A percentile compares a stretch with the other conserved stretches of the same genome.
These are phyloP conservation scores for Globisporangium irregulare DNA, from an alignment of 352 stramenopile species.

Conservation along the genomic window DNA sequence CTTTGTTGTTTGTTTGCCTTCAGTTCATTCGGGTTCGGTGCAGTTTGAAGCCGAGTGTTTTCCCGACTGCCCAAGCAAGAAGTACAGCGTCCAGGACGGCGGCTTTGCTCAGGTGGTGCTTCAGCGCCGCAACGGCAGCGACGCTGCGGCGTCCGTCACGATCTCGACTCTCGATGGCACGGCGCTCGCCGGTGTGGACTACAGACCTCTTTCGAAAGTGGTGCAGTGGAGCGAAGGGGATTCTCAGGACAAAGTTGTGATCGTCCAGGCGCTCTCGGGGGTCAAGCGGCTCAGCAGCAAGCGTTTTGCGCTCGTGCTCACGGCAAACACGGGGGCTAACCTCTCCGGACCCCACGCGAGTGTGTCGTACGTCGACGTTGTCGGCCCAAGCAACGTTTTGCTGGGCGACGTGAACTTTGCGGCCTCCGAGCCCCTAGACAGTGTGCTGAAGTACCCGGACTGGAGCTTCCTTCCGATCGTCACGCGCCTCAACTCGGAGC, in stretches of 20 bases:
- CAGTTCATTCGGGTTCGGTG: slow-evolving; percentile 37
- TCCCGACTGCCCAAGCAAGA: slow-evolving; percentile 42
- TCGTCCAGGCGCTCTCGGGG: slow-evolving; percentile 38
- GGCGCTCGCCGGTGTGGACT: slow-evolving; percentile 48
- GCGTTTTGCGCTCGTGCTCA: slow-evolving; percentile 41
- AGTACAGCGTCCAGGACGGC: slow-evolving; percentile 44
- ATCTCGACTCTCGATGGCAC: slow-evolving; percentile 45
- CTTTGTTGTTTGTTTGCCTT: not conserved
- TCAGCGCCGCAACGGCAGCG: slow-evolving; percentile 53
- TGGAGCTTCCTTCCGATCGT: slow-evolving; percentile 46
- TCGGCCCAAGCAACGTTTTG: slow-evolving; percentile 34
- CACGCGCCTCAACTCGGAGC: slow-evolving; percentile 45
- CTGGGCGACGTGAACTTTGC: slow-evolving; percentile 60
- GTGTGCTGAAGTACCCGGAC: slow-evolving; percentile 37
- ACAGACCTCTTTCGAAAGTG: slow-evolving; percentile 28
- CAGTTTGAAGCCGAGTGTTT: slow-evolving; percentile 76
- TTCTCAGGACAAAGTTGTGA: slow-evolving; percentile 37
- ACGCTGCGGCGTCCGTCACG: slow-evolving; percentile 39
- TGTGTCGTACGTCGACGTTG: slow-evolving; percentile 40
- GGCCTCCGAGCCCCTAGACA: slow-evolving; percentile 23
- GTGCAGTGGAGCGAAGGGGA: slow-evolving; percentile 60
- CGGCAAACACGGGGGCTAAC: slow-evolving; percentile 20
- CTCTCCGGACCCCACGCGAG: slow-evolving; percentile 30
- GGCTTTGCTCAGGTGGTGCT: slow-evolving; percentile 48
- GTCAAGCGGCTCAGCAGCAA: slow-evolving; percentile 27